A percentile compares a stretch with the other conserved stretches of the same genome.
phyloP scores from a whole-genome alignment of 2,329 filamentous ascomycete genomes.

The Fusarium palustre region DNA sequence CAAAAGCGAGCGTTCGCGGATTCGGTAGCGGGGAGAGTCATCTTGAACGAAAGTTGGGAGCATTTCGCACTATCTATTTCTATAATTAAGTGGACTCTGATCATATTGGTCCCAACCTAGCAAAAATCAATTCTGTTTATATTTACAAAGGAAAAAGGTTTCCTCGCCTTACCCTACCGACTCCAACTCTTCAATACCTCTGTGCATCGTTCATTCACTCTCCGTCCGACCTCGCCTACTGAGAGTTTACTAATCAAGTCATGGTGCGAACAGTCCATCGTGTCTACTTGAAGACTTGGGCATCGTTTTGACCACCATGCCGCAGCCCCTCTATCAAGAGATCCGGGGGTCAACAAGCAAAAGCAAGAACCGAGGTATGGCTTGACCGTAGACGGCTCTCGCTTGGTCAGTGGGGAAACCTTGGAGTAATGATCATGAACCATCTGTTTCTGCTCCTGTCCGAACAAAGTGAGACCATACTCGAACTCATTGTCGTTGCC shows the following conservation, averaged over 20 bases:
- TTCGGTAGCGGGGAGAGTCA: neutral
- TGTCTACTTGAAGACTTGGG: too few relatives aligned
- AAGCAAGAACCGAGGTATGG: neutral
- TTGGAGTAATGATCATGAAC: neutral
- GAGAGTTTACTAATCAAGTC: too few relatives aligned
- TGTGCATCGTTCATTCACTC: neutral
- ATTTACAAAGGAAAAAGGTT: neutral
- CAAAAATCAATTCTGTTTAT: neutral
- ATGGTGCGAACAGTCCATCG: too few relatives aligned
- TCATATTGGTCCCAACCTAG: too few relatives aligned
- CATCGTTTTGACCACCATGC: conserved; percentile 1
- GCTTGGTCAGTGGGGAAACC: neutral
- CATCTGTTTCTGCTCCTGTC: conserved; percentile 1
- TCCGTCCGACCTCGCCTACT: too few relatives aligned
- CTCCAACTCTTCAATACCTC: neutral
- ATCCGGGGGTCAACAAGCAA: neutral
- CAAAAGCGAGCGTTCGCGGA: neutral
- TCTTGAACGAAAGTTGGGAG: neutral
- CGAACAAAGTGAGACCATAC: neutral
- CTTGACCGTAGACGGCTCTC: neutral
- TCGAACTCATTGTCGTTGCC: neutral
- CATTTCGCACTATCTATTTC: too few relatives aligned
- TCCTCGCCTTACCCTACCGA: neutral
- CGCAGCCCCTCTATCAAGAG: neutral
- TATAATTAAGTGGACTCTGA: too few relatives aligned